A percentile compares a stretch with the other conserved stretches of the same genome.
Conservation (phyloP, 1,139 yeast genomes). For the Geotrichum carabidarum region DNA sequence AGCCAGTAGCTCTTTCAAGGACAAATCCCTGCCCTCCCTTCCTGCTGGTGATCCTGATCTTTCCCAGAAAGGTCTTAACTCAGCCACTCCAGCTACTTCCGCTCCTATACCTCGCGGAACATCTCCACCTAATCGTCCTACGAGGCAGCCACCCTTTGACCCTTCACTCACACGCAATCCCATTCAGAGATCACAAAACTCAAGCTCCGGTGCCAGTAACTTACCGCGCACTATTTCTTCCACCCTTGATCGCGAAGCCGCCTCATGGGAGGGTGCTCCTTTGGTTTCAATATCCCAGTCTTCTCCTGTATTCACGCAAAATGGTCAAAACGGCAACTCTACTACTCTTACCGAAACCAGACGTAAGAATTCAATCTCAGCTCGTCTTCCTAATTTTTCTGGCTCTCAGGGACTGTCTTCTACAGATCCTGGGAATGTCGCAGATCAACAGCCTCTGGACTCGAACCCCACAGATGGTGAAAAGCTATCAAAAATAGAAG, state of each 20-base stretch:
- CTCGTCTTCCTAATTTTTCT: conserved; percentile 2
- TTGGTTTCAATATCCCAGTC: conserved; percentile 16
- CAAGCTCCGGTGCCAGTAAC: neutral
- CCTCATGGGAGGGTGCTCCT: conserved; percentile 12
- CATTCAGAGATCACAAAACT: neutral
- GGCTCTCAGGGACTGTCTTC: too few relatives aligned
- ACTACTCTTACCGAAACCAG: conserved; percentile 16
- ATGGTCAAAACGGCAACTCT: conserved; percentile 6
- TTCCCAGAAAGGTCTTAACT: too few relatives aligned
- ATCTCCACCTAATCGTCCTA: conserved; percentile 14
- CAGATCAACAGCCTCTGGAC: too few relatives aligned
- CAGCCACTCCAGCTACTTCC: neutral
- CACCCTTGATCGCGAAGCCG: neutral
- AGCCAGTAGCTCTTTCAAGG: conserved; percentile 19
- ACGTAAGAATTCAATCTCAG: neutral
- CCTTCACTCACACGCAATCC: conserved; percentile 4
- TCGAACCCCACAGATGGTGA: neutral
- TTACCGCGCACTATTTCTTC: neutral
- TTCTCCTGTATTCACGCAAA: conserved; percentile 13
- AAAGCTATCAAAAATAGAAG: conserved; percentile 10
- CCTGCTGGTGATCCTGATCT: conserved; percentile 20
- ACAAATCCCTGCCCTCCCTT: conserved; percentile 32
- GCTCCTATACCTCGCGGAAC: neutral
- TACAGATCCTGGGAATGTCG: neutral
- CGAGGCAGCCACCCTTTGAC: conserved; percentile 14